Percentiles rank a stretch among this genome's conserved stretches.
Conservation (phyloP, 140 eudicot species). For the Bidens hawaiensis region DNA sequence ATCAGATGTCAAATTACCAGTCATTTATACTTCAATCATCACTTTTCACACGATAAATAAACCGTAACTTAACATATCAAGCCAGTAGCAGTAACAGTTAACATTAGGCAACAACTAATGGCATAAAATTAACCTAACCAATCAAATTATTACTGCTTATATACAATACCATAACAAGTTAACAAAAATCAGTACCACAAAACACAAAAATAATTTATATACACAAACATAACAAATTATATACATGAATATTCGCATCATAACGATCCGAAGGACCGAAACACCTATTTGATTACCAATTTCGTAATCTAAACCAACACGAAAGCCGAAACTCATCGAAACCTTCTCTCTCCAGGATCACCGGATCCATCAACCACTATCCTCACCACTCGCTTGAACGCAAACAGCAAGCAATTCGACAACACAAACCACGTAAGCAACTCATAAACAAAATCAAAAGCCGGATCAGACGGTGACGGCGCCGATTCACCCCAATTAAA, state of each 20-base stretch:
- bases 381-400: slow-evolving; percentile 66
- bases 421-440: slow-evolving; percentile 66
- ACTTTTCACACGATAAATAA: no score
- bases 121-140: not conserved
- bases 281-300: slow-evolving; percentile 19
- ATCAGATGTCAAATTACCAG: not conserved
- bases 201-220: not conserved
- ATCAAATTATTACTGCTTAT: not conserved
- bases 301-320: not conserved
- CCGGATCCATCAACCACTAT: slow-evolving; percentile 36
- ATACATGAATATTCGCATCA: slow-evolving; percentile 19
- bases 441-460: slow-evolving; percentile 81
- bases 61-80: not conserved
- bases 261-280: not conserved
- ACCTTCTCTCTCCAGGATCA: slow-evolving; percentile 47
- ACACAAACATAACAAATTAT: slow-evolving; percentile 20
- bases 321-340: slow-evolving; percentile 25
- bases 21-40: slow-evolving; percentile 1
- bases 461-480: slow-evolving; percentile 51
- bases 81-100: not conserved
- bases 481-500: slow-evolving; percentile 52
- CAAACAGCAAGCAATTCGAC: slow-evolving; percentile 77
- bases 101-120: not conserved
- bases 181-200: slow-evolving; percentile 12
- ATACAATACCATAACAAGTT: slow-evolving; percentile 11